Percentiles rank a stretch among this genome's conserved stretches.
Conservation (phyloP, 371 early-diverging fungal genomes). For the Funneliformis caledonium region DNA sequence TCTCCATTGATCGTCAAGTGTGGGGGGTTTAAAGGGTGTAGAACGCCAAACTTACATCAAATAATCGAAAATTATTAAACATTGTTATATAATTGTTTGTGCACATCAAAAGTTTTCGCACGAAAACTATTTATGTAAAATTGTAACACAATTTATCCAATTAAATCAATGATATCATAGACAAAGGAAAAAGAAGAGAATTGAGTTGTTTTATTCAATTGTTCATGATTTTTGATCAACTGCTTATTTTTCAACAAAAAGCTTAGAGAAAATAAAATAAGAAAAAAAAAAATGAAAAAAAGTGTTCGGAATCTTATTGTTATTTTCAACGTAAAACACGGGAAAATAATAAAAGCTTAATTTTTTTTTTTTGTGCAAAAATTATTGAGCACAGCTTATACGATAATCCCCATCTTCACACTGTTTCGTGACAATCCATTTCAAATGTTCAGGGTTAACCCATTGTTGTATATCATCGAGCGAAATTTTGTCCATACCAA, state of each 20-base stretch:
- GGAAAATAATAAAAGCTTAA: constrained; percentile 25
- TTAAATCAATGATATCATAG: not conserved
- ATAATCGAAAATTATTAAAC: not conserved
- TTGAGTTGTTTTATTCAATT: constrained; percentile 16
- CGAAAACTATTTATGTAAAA: not conserved
- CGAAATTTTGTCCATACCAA: constrained; percentile 34
- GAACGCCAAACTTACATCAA: not conserved
- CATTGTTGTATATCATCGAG: constrained; percentile 29
- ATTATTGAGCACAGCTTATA: constrained; percentile 17
- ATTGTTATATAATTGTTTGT: too few relatives aligned
- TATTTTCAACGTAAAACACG: not conserved
- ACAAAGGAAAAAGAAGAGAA: not conserved
- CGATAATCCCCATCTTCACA: constrained; percentile 29
- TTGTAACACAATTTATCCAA: not conserved
- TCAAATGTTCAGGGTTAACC: constrained; percentile 29
- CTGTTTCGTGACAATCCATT: constrained; percentile 29
- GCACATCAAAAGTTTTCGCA: not conserved
- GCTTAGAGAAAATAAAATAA: not conserved
- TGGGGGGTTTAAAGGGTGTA: not conserved
- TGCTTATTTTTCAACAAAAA: not conserved
- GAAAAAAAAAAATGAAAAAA: not conserved
- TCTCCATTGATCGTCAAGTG: not conserved
- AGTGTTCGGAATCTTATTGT: constrained; percentile 20
- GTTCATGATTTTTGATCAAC: not conserved
- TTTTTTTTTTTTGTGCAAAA: not conserved